Percentiles rank a stretch among this genome's conserved stretches.
These are phyloP conservation scores for Phialocephala sp. DNA, from an alignment of 2,329 filamentous ascomycete genomes.

Conservation along the genomic window DNA sequence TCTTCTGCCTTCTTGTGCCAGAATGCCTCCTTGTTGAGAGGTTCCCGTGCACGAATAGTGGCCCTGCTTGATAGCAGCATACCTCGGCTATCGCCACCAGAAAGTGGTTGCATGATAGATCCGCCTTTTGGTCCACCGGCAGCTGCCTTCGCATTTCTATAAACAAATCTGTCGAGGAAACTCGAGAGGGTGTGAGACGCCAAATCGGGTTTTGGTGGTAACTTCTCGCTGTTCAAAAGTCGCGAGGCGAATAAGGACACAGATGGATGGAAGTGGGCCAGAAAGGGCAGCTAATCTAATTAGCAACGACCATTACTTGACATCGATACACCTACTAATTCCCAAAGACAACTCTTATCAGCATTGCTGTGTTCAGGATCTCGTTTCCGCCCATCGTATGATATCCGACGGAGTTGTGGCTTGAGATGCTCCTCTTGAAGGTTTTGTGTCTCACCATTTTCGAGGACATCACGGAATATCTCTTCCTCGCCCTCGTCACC, in stretches of 20 bases:
- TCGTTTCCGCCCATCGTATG: constrained; percentile 88
- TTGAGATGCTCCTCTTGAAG: constrained; percentile 7
- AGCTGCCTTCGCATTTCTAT: constrained; percentile 84
- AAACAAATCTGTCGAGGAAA: constrained; percentile 98
- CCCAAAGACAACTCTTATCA: constrained; percentile 93
- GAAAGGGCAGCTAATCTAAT: constrained; percentile 61
- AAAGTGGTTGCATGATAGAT: constrained; percentile 96
- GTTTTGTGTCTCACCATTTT: constrained; percentile 52
- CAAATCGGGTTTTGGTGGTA: constrained; percentile 88
- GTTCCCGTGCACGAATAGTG: constrained; percentile 57
- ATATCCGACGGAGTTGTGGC: constrained; percentile 22
- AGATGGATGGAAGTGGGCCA: constrained; percentile 89
- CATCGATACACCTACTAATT: constrained; percentile 64
- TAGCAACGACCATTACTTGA: constrained; percentile 14
- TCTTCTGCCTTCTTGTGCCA: constrained; percentile 90
- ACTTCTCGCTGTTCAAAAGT: constrained; percentile 70
- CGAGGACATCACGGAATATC: constrained; percentile 66
- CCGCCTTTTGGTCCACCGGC: constrained; percentile 69
- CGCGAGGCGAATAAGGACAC: constrained; percentile 82
- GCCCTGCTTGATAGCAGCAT: constrained; percentile 59
- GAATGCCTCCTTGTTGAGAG: constrained; percentile 87
- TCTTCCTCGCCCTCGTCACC: constrained; percentile 66
- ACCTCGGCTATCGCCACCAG: constrained; percentile 63
- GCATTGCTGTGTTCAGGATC: constrained; percentile 92
- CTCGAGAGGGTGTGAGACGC: constrained; percentile 89